A percentile compares a stretch with the other conserved stretches of the same genome.
Evolutionary conservation across 2,329 filamentous ascomycete species (phyloP).

Genomic region (Aspergillus pseudoviridinutans): DNA sequence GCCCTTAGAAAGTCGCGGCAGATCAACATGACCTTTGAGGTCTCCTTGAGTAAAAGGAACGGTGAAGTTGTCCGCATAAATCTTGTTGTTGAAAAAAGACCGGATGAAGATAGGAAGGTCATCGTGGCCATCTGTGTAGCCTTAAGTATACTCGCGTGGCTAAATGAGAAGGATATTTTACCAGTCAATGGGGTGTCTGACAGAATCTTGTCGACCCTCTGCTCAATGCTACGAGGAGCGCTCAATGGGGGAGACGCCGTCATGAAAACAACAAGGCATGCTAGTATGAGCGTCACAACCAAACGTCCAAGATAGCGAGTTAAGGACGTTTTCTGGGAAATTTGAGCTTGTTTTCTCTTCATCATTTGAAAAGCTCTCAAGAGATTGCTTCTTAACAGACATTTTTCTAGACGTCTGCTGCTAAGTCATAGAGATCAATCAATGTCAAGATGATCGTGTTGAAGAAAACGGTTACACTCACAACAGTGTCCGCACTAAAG

Average conservation of each 20-base stretch:
- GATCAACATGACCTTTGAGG: slow-evolving; percentile 68
- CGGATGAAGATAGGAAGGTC: slow-evolving; percentile 77
- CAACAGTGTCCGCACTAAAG: too few relatives aligned
- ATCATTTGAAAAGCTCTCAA: neutral
- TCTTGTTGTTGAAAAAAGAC: slow-evolving; percentile 65
- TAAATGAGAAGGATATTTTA: slow-evolving; percentile 12
- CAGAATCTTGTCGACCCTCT: slow-evolving; percentile 44
- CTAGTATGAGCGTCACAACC: slow-evolving; percentile 3
- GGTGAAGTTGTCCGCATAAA: slow-evolving; percentile 71
- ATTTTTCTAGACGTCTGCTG: neutral
- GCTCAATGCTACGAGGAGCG: slow-evolving; percentile 22
- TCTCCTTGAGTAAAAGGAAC: slow-evolving; percentile 68
- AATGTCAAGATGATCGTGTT: too few relatives aligned
- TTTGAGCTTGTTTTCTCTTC: neutral
- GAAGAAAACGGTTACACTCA: too few relatives aligned
- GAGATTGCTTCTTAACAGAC: neutral
- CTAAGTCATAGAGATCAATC: neutral
- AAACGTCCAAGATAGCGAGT: neutral
- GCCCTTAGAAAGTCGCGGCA: slow-evolving; percentile 69
- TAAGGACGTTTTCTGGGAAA: neutral
- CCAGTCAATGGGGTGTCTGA: slow-evolving; percentile 47
- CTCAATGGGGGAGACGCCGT: slow-evolving; percentile 3
- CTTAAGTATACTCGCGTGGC: neutral
- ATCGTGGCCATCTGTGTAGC: slow-evolving; percentile 74
- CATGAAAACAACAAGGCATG: slow-evolving; percentile 4